Evolutionary conservation across 129 eudicot genomes (phyloP), one percentile per base, ranked within the genome.

Genomic region (Logfia minima): DNA sequence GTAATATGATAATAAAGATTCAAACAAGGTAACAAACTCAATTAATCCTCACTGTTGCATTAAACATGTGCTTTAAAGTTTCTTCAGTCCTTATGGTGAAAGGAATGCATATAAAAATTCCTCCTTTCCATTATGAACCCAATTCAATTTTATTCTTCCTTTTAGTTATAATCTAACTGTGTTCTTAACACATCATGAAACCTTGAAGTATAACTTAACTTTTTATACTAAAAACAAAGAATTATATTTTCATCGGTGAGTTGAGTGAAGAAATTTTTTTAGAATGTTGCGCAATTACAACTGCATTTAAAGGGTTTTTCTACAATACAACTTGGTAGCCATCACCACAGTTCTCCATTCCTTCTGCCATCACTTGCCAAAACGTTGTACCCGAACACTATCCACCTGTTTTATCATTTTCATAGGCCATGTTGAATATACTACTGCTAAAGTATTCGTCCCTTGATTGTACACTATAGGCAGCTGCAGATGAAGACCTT

Each of bases 331-430:
- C 87, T 70, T 84, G 86, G 73, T 84, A 87, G 16, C 83, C 88
- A 52, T 84, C 88, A n/a, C 85, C 72, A 84, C 75, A 82, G 34
- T 56, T 75, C n/a, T 84, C 86, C 91, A 84, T 78, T 74, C 90
- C 90, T 41, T 68, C 35, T 13, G 80, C 82, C 86, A 87, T 83
- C 21, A 84, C 66, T 56, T 87, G 88, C 90, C 90, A 87, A 73
- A 84, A 82, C 0, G 77, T 65, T 10, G 83, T 78, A 51, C 88
- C 91, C 8, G 76, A 81, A 58, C 88, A 87, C 3, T 84, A 77
- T 0, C 88, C 90, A 6, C 74, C 84, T 19, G 8, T 76, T 63
- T 58, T 66, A 7, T 83, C 90, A 79, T 82, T 70, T 23, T 68
- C 56, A 14, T 77, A 79, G 1, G 85, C 76, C 55, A 19, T 63